These are phyloP conservation scores for Trebouxia sp. DNA, from an alignment of 139 green algal species.

Conservation along the genomic window DNA sequence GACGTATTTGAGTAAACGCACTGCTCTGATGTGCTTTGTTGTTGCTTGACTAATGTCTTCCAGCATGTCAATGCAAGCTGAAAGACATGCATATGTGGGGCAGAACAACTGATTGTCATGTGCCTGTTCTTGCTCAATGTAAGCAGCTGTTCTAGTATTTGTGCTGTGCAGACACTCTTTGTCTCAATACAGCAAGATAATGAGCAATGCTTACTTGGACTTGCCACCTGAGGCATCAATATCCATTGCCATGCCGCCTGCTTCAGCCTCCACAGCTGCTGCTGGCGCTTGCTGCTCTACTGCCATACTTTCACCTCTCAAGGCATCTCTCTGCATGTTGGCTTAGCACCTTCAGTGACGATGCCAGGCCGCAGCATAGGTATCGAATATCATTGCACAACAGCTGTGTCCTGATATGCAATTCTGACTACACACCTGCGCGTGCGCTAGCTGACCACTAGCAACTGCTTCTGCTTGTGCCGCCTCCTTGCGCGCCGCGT, in stretches of 20 bases:
- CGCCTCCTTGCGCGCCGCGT: background rate
- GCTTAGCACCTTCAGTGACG: background rate
- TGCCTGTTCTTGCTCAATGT: too few relatives aligned
- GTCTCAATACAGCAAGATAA: background rate
- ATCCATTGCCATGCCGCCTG: background rate
- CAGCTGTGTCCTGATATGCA: too few relatives aligned
- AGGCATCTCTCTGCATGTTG: background rate
- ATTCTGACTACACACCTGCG: background rate
- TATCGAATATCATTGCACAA: too few relatives aligned
- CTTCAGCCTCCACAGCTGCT: background rate
- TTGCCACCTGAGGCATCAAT: background rate
- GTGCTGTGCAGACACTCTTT: background rate
- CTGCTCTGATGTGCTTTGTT: too few relatives aligned
- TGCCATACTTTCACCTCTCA: background rate
- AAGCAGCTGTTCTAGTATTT: background rate
- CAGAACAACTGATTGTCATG: too few relatives aligned
- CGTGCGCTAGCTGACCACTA: conserved; percentile 22
- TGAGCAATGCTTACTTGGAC: background rate
- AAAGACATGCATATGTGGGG: too few relatives aligned
- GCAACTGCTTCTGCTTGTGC: conserved; percentile 15
- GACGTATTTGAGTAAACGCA: background rate
- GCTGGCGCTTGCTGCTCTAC: background rate
- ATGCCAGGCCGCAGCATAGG: background rate
- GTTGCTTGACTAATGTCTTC: too few relatives aligned
- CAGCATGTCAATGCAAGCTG: too few relatives aligned